Evolutionary conservation across 2,329 filamentous ascomycete species (phyloP).

Genomic region (Exophiala aquamarina): DNA sequence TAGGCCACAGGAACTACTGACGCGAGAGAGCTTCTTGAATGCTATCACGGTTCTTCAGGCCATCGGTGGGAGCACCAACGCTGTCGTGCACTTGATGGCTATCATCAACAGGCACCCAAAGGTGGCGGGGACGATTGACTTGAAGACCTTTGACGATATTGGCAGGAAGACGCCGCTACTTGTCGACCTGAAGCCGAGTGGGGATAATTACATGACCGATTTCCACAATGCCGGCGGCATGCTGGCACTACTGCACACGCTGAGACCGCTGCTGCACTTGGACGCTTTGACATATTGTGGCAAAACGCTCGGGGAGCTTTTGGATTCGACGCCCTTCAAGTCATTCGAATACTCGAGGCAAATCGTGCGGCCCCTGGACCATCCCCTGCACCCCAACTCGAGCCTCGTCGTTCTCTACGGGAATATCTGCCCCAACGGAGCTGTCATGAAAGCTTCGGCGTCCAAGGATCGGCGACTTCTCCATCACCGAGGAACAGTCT

Average conservation of each 20-base stretch:
- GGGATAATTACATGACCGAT: slow-evolving; percentile 56
- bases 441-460: slow-evolving; percentile 52
- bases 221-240: slow-evolving; percentile 56
- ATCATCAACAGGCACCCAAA: slow-evolving; percentile 55
- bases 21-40: slow-evolving; percentile 56
- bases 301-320: slow-evolving; percentile 47
- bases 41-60: slow-evolving; percentile 56
- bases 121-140: slow-evolving; percentile 45
- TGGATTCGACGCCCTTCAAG: slow-evolving; percentile 45
- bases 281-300: slow-evolving; percentile 48
- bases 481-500: slow-evolving; percentile 44
- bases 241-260: slow-evolving; percentile 47
- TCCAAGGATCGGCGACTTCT: slow-evolving; percentile 49
- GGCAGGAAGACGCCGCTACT: slow-evolving; percentile 48
- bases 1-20: slow-evolving; percentile 56
- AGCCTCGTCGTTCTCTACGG: slow-evolving; percentile 48
- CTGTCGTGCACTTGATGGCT: slow-evolving; percentile 56
- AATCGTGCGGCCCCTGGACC: slow-evolving; percentile 45
- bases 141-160: slow-evolving; percentile 50
- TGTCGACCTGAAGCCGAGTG: slow-evolving; percentile 54
- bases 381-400: slow-evolving; percentile 47
- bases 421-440: slow-evolving; percentile 50
- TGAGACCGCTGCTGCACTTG: slow-evolving; percentile 48
- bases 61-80: slow-evolving; percentile 58
- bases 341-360: slow-evolving; percentile 41